Evolutionary conservation across 306 rosid species (phyloP), one percentile per base, ranked within the genome.

Genomic region (Pyrus betulifolia): DNA sequence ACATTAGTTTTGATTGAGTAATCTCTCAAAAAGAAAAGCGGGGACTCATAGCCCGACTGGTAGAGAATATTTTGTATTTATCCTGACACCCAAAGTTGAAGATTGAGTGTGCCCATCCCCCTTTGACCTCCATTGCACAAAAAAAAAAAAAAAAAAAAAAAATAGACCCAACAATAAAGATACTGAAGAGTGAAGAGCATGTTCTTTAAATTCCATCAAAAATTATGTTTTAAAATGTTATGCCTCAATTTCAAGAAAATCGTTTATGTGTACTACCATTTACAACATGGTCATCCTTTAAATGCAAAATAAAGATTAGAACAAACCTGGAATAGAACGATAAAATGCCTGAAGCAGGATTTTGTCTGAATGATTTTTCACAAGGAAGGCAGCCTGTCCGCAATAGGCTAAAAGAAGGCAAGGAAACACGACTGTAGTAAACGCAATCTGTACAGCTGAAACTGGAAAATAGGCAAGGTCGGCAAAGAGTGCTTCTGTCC

Each of bases 401-500:
- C 93, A 87, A 79, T 96, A 96, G 17, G 99, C 98, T 71, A 87
- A 81, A 73, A 96, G 99, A 80, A 96, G 99, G 85, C 96, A 92
- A 65, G 99, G 99, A 84, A 96, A 96, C 85, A 96, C 99, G 61
- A 96, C 79, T 72, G 86, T 83, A 66, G 96, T 91, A 81, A 96
- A 96, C 65, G 99, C 99, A 78, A 96, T 81, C 85, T 96, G 99
- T 78, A 96, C 88, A 58, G 98, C 95, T 54, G 93, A 83, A 85
- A 96, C 97, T n/a, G 98, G 99, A 83, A 92, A 96, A 89, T 96
- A 90, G 75, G 96, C 84, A 60, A 96, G 89, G 82, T 96, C 99
- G 0, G 99, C 99, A 66, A 96, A 96, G 69, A 96, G 93, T 59
- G 99, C 99, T 85, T 96, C 99, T 3, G 99, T 96, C 82, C 99